Base-by-base conservation (phyloP, 140 eudicot genomes). In the Ambrosia hybrid region DNA sequence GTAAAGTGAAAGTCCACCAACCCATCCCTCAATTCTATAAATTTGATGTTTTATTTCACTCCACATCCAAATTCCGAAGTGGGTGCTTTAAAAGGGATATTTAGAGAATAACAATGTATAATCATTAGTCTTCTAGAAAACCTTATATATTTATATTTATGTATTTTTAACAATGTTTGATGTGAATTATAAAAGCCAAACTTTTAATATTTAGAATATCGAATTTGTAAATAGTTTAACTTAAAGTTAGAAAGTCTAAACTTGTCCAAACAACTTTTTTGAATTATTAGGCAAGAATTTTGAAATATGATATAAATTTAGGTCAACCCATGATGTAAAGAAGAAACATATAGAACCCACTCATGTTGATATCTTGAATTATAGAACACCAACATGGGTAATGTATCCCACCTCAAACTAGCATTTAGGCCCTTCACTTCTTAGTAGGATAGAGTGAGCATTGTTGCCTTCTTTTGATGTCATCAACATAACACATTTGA, bases 281-380 rank as follows among this genome's bases (percentile, higher is more conserved):
- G 65, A 14, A 16, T 53, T 17, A 33, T 9, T 56, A 5, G 36
- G 14, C 30, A 34, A 10, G 65, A 38, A 16, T 55, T 56, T 55
- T 56, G 38, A 56, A 66, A 71, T 56, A 26, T 26, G 57, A 55
- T 52, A 21, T 14, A 36, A 26, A 15, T 36, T 9, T 5, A 71
- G 8, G 67, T 71, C 75, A 71, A 57, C 75, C 43, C 45, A 68
- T 49, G 45, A 51, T 49, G 43, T 51, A 13, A 67, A 16, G 57
- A 67, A n/a, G 37, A 56, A 55, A 38, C 51, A 69, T 52, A 69
- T 30, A 68, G 75, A 70, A 21, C 53, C 75, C 66, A 14, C 52
- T 37, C 5, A 14, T 56, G 46, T 55, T 36, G 39, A 55, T 17
- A 37, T 51, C 49, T 52, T 69, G 57, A 70, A 34, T 33, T 49